Conservation (phyloP, 179 eudicot genomes). For the Spinacia oleracea region DNA sequence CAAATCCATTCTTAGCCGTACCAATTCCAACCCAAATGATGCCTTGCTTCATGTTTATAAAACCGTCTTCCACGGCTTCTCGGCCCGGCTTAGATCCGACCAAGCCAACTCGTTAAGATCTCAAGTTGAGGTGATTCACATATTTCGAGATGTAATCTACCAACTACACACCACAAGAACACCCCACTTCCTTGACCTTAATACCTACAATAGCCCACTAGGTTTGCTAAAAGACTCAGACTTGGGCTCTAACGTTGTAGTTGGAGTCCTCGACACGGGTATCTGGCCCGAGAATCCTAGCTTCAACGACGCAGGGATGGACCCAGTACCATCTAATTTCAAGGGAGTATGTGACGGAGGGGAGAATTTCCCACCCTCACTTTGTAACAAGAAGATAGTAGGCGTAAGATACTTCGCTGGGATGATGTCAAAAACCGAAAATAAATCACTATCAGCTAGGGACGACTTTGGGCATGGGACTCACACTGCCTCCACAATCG, state of each 20-base stretch:
- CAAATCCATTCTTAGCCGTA: constrained; percentile 14
- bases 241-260: constrained; percentile 52
- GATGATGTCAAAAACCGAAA: constrained; percentile 16
- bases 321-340: constrained; percentile 48
- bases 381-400: constrained; percentile 66
- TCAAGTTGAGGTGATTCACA: constrained; percentile 36
- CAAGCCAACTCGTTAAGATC: constrained; percentile 38
- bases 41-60: constrained; percentile 37
- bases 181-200: constrained; percentile 55
- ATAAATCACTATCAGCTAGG: constrained; percentile 44
- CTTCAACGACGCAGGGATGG: constrained; percentile 58
- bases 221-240: constrained; percentile 51
- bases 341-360: constrained; percentile 65
- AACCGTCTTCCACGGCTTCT: constrained; percentile 71
- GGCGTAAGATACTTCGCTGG: constrained; percentile 53
- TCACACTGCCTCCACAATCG: constrained; percentile 76
- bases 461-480: constrained; percentile 79
- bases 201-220: constrained; percentile 20
- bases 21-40: background rate
- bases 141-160: constrained; percentile 42
- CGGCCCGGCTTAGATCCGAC: constrained; percentile 40
- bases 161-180: constrained; percentile 53
- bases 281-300: constrained; percentile 67
- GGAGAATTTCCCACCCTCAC: constrained; percentile 33
- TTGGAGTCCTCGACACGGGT: constrained; percentile 72